Evolutionary conservation across 108 stramenopile genomes (phyloP).

Genomic region (Nitzschia sp.): DNA sequence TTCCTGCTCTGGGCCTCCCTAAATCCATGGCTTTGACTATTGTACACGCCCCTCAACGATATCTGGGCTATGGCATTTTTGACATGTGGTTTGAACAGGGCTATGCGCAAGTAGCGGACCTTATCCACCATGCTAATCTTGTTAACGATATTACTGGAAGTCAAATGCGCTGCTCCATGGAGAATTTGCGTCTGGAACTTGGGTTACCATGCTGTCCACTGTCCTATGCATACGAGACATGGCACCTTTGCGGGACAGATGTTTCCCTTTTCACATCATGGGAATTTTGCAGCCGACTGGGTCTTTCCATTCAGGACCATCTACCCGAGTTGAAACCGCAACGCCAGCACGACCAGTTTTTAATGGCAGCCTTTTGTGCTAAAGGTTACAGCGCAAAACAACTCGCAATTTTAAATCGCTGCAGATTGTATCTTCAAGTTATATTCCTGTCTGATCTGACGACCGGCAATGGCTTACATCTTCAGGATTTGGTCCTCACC

Average conservation of each 20-base stretch:
- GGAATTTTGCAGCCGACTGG: background rate
- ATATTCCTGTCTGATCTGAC: background rate
- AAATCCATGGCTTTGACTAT: background rate
- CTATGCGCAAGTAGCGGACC: background rate
- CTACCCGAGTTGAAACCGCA: background rate
- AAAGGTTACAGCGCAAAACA: background rate
- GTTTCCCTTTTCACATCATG: background rate
- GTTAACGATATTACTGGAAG: background rate
- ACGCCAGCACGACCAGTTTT: background rate
- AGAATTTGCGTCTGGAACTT: background rate
- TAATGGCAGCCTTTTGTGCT: background rate
- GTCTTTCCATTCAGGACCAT: background rate
- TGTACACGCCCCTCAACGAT: background rate
- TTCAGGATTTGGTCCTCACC: background rate
- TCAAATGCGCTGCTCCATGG: background rate
- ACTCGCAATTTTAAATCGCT: background rate
- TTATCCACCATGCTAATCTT: background rate
- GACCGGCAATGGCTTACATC: background rate
- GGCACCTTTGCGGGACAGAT: background rate
- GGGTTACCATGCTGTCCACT: background rate
- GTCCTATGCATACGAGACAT: background rate
- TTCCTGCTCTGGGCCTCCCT: background rate
- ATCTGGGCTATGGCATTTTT: background rate
- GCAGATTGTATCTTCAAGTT: slow-evolving; percentile 1
- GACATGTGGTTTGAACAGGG: background rate